These are phyloP conservation scores for Naumovozyma castellii DNA, from an alignment of 805 yeast genomes.

Conservation along the genomic window DNA sequence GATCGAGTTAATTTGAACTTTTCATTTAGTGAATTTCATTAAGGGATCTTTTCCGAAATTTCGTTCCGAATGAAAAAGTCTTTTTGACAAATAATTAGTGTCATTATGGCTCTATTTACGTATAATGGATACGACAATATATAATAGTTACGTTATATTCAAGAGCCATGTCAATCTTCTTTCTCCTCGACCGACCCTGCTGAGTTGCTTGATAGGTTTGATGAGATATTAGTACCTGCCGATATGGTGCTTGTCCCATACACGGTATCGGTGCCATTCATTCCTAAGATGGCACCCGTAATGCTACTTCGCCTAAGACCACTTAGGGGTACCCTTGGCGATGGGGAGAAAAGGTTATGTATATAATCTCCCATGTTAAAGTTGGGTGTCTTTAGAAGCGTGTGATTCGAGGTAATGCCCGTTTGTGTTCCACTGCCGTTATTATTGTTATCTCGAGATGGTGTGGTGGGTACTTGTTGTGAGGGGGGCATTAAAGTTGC, in stretches of 20 bases:
- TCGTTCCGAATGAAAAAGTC: too few species aligned
- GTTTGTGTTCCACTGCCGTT: not conserved
- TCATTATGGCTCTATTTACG: too few species aligned
- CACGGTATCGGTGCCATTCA: not conserved
- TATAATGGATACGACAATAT: too few species aligned
- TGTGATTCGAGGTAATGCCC: not conserved
- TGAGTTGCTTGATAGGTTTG: not conserved
- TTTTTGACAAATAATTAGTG: too few species aligned
- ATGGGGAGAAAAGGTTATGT: conserved; percentile 30
- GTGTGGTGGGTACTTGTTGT: conserved; percentile 21
- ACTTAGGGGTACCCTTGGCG: conserved; percentile 22
- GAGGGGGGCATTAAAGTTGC: not conserved
- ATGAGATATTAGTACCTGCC: not conserved
- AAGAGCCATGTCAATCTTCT: not conserved
- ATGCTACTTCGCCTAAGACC: not conserved
- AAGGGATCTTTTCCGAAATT: too few species aligned
- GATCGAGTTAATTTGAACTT: too few species aligned
- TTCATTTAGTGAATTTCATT: too few species aligned
- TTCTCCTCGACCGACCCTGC: not conserved
- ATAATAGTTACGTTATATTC: too few species aligned
- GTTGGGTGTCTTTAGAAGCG: conserved; percentile 24
- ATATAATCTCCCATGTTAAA: conserved; percentile 32
- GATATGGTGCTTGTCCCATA: not conserved
- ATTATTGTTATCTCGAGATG: conserved; percentile 17
- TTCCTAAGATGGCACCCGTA: not conserved